These are phyloP conservation scores for Suillus subaureus DNA, from an alignment of 768 basidiomycete species.

Conservation along the genomic window DNA sequence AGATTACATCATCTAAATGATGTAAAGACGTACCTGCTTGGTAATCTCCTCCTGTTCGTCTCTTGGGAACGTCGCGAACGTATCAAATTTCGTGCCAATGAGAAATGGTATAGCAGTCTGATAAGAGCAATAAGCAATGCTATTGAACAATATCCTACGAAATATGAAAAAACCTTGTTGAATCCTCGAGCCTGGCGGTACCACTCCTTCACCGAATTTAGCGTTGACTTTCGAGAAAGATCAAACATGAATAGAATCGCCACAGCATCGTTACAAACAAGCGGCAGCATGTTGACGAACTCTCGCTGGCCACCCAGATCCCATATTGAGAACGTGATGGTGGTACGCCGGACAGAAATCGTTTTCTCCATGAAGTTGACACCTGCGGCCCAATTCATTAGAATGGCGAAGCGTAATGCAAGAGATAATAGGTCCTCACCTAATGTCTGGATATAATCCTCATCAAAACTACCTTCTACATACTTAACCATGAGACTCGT, in stretches of 20 bases:
- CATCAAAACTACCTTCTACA: constrained; percentile 97
- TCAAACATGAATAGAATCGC: constrained; percentile 99
- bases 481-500: constrained; percentile 99
- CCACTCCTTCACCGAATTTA: constrained; percentile 99
- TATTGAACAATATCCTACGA: neutral
- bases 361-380: constrained; percentile 99
- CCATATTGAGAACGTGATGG: constrained; percentile 99
- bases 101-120: constrained; percentile 98
- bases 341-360: constrained; percentile 95
- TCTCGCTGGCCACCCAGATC: constrained; percentile 96
- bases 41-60: constrained; percentile 99
- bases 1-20: constrained; percentile 12
- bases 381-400: constrained; percentile 45
- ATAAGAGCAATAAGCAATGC: constrained; percentile 18
- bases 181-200: constrained; percentile 98
- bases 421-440: constrained; percentile 49
- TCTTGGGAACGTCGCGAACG: constrained; percentile 91
- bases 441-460: constrained; percentile 99
- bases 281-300: constrained; percentile 98
- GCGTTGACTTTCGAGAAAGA: constrained; percentile 92
- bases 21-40: constrained; percentile 70
- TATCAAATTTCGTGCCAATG: constrained; percentile 98
- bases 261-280: constrained; percentile 99
- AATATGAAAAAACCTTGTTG: constrained; percentile 76
- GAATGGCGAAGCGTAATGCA: neutral